Base-by-base conservation (phyloP, 2,329 filamentous ascomycete genomes). In the Colletotrichum sojae region DNA sequence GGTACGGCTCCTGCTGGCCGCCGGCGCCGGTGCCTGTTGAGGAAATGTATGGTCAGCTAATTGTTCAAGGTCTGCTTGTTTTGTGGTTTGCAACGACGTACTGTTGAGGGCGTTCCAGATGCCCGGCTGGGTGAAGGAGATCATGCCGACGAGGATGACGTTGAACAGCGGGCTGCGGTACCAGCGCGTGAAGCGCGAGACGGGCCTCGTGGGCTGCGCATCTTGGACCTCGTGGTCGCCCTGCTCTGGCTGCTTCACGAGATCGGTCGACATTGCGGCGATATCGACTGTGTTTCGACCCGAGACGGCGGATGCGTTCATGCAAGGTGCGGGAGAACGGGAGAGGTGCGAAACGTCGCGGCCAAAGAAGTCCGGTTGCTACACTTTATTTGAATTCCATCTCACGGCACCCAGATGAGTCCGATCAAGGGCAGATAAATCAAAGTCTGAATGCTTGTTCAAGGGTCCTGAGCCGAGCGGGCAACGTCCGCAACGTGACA, bases 1-100 rank as follows among this genome's bases (percentile, higher is more conserved):
- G 83, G 73, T 90, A 86, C 0, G 91, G 91, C 16, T 85, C 84
- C 72, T 90, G 84, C 40, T 88, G 84, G 4, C 92, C 92, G 54
- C 91, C 92, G 1, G 90, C 92, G 8, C 91, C 91, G 0, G 75
- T 76, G 57, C 72, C 75, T 75, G 45, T 0, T 4, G 9, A 1
- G 10, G 31, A 36, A 4, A 8, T 36, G 31, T 36, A 36, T 36
- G 31, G 31, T 36, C 3, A 36, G 31, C 8, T 31, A 8, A 8
- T 8, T 31, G 27, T 31, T 6, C 27, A 31, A 1, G 27, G n/a
- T n/a, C 4, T 31, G 27, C 4, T 31, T 31, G 3, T 4, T 31
- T 3, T 2, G 1, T 2, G 46, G 2, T 27, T 16, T 2, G 20
- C 12, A 5, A 49, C 12, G 5, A 49, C 69, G n/a, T 77, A 74